Base-by-base conservation (phyloP, 2,329 filamentous ascomycete species). In the Cadophora sp. region DNA sequence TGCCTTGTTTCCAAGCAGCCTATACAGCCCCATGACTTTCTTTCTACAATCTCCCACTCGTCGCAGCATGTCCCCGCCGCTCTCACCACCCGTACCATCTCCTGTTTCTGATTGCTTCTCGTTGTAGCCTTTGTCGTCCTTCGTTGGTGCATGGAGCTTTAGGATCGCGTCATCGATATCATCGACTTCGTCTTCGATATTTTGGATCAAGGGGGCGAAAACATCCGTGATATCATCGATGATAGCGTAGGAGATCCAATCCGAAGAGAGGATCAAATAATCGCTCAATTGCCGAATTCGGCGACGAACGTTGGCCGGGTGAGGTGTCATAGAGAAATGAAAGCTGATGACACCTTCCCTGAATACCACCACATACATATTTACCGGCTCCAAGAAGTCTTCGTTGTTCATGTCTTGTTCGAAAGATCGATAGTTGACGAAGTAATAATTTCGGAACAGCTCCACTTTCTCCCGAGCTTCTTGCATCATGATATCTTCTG, bases 191-290 rank as follows among this genome's bases (percentile, higher is more conserved):
- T 97, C 90, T 78, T 99, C 96, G 61, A 99, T 97, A 27, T 87
- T 89, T 74, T 97, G 91, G 65, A 99, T 97, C 58, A 98, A 83
- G 0, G 96, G 96, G 6, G 91, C 92, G 76, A 97, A 99, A 2
- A 94, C 94, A 78, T 99, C 96, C 6, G 96, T 99, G 73, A 99
- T 97, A 77, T 99, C 96, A 80, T 99, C 96, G 70, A 98, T 97
- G 72, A 97, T 91, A 58, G 94, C 96, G 76, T 99, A 99, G 8
- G 93, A 97, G 73, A 99, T 97, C 96, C 96, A 99, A 78, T 99
- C 96, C 0, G 95, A 93, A 56, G 92, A 95, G 14, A 98, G 83
- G 51, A 97, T 92, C 74, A 98, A 86, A 78, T 97, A 99, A 79
- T 99, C 96, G 71, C 92, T 92, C 56, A 99, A 82, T 78, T 99